phyloP scores from a whole-genome alignment of 306 rosid species.

The Adenanthera pavonina region DNA sequence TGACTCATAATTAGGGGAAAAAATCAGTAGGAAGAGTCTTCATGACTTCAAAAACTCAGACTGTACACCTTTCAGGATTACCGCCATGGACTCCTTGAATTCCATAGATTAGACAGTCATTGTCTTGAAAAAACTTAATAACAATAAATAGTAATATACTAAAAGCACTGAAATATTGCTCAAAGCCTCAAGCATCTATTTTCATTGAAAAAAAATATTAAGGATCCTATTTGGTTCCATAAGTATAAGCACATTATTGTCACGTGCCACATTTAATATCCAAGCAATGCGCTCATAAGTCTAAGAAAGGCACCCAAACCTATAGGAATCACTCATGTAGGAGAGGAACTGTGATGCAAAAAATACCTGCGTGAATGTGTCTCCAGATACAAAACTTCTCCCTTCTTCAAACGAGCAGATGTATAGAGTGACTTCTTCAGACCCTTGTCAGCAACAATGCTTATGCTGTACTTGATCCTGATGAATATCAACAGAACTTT shows the following conservation, averaged over 20 bases:
- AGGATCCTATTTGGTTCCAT: constrained; percentile 13
- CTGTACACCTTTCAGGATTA: not conserved
- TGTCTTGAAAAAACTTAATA: not conserved
- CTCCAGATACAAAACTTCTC: constrained; percentile 93
- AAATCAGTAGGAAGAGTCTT: not conserved
- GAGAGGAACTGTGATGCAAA: constrained; percentile 32
- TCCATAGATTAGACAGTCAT: constrained; percentile 1
- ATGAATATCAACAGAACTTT: constrained; percentile 14
- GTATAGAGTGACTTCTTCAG: constrained; percentile 85
- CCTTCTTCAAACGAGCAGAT: constrained; percentile 94
- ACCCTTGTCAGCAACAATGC: constrained; percentile 99
- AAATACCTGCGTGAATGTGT: constrained; percentile 83
- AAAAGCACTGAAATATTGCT: constrained; percentile 6
- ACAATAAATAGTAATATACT: constrained; percentile 4
- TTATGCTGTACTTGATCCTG: constrained; percentile 97
- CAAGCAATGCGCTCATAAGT: not conserved
- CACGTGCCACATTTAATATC: not conserved
- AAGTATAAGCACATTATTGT: constrained; percentile 1
- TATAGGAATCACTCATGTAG: constrained; percentile 29
- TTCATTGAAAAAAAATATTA: not conserved
- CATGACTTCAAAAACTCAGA: constrained; percentile 29
- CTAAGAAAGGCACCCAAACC: not conserved
- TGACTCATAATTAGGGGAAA: constrained; percentile 9
- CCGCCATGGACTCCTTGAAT: constrained; percentile 18
- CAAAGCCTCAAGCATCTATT: not conserved